Percentiles rank a stretch among this genome's conserved stretches.
phyloP scores from a whole-genome alignment of 176 grass and related monocot genomes.

The Musa troglodytarum region DNA sequence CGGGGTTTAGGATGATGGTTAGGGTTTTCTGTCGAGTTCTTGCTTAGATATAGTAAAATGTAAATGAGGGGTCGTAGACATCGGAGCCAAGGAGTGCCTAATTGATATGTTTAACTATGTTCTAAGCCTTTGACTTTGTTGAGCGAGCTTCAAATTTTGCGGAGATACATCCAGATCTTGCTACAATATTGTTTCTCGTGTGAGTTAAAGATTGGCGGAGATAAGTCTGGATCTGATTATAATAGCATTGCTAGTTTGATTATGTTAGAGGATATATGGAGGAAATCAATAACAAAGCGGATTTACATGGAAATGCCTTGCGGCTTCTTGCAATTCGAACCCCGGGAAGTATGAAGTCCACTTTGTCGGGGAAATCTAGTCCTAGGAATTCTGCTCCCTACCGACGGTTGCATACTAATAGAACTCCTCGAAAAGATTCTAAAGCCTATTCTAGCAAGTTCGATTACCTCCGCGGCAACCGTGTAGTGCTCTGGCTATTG shows the following conservation, averaged over 20 bases:
- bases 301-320: constrained; percentile 25
- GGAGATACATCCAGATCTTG: neutral
- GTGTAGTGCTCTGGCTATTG: constrained; percentile 29
- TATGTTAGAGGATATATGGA: constrained; percentile 25
- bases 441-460: constrained; percentile 11
- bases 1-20: neutral
- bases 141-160: neutral
- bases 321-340: constrained; percentile 20
- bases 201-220: neutral
- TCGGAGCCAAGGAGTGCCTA: neutral
- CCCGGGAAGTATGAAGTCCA: constrained; percentile 14
- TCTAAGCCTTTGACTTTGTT: neutral
- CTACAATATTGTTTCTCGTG: neutral
- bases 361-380: constrained; percentile 27
- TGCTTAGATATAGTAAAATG: neutral
- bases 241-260: neutral
- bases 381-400: constrained; percentile 19
- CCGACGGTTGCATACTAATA: constrained; percentile 12
- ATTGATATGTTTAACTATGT: neutral
- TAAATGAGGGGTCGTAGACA: neutral
- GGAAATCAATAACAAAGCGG: constrained; percentile 17
- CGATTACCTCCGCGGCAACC: constrained; percentile 23
- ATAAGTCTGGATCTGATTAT: neutral
- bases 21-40: neutral
- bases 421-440: constrained; percentile 24